phyloP scores from a whole-genome alignment of 2,329 filamentous ascomycete genomes.

The Whalleya microplaca region DNA sequence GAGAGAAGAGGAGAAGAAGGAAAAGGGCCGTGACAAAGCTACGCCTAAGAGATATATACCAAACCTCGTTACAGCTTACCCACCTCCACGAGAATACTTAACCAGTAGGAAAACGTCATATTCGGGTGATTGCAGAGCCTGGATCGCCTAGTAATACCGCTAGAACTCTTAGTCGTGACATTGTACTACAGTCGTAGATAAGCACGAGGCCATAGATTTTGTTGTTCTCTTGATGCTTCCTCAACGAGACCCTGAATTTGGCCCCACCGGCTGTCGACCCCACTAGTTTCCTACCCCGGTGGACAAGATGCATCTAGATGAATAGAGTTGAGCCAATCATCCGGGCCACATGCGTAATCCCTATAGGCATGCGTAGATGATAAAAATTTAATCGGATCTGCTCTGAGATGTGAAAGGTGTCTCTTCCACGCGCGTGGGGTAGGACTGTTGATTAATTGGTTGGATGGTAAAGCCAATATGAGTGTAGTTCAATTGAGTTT shows the following conservation, averaged over 20 bases:
- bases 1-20: slow-evolving; percentile 3
- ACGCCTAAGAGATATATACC: slow-evolving; percentile 13
- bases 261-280: slow-evolving; percentile 18
- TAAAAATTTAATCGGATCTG: neutral
- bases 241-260: slow-evolving; percentile 14
- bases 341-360: slow-evolving; percentile 30
- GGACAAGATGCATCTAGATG: slow-evolving; percentile 4
- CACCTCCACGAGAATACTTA: slow-evolving; percentile 3
- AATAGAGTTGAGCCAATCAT: slow-evolving; percentile 32
- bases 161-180: neutral
- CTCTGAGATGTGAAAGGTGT: slow-evolving; percentile 6
- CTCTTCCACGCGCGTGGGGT: neutral
- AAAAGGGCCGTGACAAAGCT: neutral
- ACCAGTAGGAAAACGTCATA: neutral
- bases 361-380: slow-evolving; percentile 2
- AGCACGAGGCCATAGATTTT: neutral
- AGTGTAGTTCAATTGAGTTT: neutral
- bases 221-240: neutral
- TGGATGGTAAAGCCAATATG: neutral
- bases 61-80: slow-evolving; percentile 3
- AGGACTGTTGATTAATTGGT: neutral
- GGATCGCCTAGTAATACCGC: neutral
- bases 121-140: slow-evolving; percentile 6
- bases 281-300: slow-evolving; percentile 7
- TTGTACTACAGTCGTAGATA: neutral